These are phyloP conservation scores for Fusarium denticulatum DNA, from an alignment of 2,329 filamentous ascomycete species.

Conservation along the genomic window DNA sequence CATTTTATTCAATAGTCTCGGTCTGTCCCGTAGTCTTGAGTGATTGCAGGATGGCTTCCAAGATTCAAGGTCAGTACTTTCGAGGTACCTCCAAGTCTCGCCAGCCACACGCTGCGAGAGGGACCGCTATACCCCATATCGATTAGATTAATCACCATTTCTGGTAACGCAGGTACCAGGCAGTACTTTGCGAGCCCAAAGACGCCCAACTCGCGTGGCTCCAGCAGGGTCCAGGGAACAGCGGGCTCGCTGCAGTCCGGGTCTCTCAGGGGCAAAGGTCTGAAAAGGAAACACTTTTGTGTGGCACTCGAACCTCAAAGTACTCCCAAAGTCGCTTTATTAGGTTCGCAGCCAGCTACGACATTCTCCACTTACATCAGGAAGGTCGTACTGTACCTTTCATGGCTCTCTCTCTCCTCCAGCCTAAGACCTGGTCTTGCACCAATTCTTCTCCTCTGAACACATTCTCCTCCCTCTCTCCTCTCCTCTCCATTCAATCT, in stretches of 20 bases:
- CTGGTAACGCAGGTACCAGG: not conserved
- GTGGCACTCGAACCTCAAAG: not conserved
- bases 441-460: constrained; percentile 18
- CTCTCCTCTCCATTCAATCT: not conserved
- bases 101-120: constrained; percentile 23
- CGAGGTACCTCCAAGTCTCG: not conserved
- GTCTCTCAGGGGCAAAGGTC: constrained; percentile 25
- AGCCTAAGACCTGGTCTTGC: constrained; percentile 4
- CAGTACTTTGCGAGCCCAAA: constrained; percentile 3
- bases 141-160: not conserved
- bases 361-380: constrained; percentile 26
- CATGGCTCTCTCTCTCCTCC: not conserved
- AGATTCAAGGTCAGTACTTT: constrained; percentile 5
- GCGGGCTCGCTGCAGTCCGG: constrained; percentile 11
- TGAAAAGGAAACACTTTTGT: constrained; percentile 21
- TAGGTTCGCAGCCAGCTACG: constrained; percentile 10
- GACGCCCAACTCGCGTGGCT: constrained; percentile 19
- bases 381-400: constrained; percentile 3
- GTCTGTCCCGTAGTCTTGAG: constrained; percentile 21
- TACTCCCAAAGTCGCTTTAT: constrained; percentile 11
- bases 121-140: constrained; percentile 13
- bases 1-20: constrained; percentile 3
- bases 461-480: constrained; percentile 8
- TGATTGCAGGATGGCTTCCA: constrained; percentile 10
- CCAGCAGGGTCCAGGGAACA: constrained; percentile 19